Evolutionary conservation across 2,329 filamentous ascomycete species (phyloP).

Genomic region (Diaporthe amygdali): DNA sequence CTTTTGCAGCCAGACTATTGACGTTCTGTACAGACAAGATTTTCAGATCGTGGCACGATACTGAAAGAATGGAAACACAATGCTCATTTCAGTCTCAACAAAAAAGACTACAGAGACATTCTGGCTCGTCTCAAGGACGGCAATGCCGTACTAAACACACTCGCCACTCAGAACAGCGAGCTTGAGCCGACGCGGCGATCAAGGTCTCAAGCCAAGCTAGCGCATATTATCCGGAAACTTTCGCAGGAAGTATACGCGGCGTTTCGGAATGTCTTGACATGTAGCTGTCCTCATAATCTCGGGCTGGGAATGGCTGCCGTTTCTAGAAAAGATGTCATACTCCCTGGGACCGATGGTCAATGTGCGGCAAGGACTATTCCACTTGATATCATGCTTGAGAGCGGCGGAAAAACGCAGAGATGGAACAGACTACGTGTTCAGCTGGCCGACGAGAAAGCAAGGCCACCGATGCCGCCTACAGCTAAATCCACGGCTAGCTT

Average conservation of each 20-base stretch:
- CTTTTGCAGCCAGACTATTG: no score
- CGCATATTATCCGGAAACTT: not conserved
- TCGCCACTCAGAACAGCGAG: conserved; percentile 11
- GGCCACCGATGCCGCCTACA: no score
- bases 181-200: conserved; percentile 14
- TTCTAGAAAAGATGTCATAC: not conserved
- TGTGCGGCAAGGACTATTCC: no score
- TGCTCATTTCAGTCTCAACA: conserved; percentile 19
- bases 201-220: not conserved
- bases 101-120: conserved; percentile 18
- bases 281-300: not conserved
- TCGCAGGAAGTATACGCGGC: not conserved
- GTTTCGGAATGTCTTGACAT: not conserved
- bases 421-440: not conserved
- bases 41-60: conserved; percentile 12
- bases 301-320: not conserved
- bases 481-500: no score
- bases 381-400: no score
- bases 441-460: not conserved
- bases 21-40: no score
- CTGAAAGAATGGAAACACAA: conserved; percentile 9
- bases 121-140: conserved; percentile 9
- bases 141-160: conserved; percentile 14
- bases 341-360: not conserved
- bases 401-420: not conserved